Conservation (phyloP, 106 monocot genomes). For the Dendrobium nobile region DNA sequence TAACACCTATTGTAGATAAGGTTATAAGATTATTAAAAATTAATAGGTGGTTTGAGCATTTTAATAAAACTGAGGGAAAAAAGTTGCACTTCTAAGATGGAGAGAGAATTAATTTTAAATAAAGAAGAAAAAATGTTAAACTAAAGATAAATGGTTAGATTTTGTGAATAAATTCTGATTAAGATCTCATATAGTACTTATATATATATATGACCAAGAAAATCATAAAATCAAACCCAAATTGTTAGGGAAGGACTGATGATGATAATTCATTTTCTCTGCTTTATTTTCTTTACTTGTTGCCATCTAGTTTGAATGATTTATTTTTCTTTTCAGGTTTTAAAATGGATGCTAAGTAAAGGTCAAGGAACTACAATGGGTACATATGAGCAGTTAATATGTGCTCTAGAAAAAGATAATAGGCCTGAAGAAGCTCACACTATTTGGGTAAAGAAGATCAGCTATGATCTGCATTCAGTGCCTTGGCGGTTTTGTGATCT, state of each 20-base stretch:
- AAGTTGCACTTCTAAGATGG: not conserved
- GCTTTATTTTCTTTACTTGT: not conserved
- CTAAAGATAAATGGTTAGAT: not conserved
- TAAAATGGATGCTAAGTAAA: constrained; percentile 99
- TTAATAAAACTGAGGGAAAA: not conserved
- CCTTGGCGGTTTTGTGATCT: constrained; percentile 89
- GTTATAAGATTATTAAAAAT: not conserved
- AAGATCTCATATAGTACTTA: not conserved
- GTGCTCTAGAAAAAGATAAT: constrained; percentile 86
- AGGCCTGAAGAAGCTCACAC: constrained; percentile 92
- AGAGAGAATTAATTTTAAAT: not conserved
- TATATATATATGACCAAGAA: not conserved
- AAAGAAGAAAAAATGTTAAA: not conserved
- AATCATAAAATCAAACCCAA: not conserved
- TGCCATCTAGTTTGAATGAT: not conserved
- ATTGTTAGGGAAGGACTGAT: not conserved
- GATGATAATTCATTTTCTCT: not conserved
- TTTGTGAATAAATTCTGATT: not conserved
- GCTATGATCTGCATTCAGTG: constrained; percentile 79
- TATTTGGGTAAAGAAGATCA: constrained; percentile 74
- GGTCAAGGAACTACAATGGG: constrained; percentile 91
- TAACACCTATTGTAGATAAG: not conserved
- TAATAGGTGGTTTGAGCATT: not conserved
- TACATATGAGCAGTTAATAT: constrained; percentile 83
- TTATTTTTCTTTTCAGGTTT: constrained; percentile 32